phyloP scores from a whole-genome alignment of 2,329 filamentous ascomycete species.

The Phaeosphaeriaceae sp. region DNA sequence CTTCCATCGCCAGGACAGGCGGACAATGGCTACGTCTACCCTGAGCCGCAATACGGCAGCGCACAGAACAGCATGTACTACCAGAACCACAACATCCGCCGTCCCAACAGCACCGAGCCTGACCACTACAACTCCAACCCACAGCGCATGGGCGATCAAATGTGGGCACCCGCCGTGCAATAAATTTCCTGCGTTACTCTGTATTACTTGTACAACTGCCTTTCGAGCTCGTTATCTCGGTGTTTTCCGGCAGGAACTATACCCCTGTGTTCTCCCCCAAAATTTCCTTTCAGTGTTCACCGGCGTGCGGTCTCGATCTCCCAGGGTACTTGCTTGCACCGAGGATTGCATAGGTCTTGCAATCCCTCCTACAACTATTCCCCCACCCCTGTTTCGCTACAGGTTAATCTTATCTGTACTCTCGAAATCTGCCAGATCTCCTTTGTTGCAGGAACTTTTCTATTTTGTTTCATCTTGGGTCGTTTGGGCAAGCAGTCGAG shows the following conservation, averaged over 20 bases:
- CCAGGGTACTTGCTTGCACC: slow-evolving; percentile 32
- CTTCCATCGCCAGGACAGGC: slow-evolving; percentile 74
- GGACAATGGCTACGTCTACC: slow-evolving; percentile 80
- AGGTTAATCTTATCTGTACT: slow-evolving; percentile 28
- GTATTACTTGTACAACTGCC: slow-evolving; percentile 42
- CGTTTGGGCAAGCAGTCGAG: slow-evolving; percentile 15
- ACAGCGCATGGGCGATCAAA: slow-evolving; percentile 46
- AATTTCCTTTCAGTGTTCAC: slow-evolving; percentile 36
- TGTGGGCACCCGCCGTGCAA: slow-evolving; percentile 54
- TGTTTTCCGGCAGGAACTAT: slow-evolving; percentile 50
- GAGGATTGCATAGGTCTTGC: slow-evolving; percentile 30
- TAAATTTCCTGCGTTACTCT: slow-evolving; percentile 33
- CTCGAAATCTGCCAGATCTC: slow-evolving; percentile 27
- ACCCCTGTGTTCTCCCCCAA: slow-evolving; percentile 49
- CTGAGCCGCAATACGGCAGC: slow-evolving; percentile 72
- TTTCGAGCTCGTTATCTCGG: slow-evolving; percentile 43
- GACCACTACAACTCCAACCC: slow-evolving; percentile 58
- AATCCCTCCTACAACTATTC: slow-evolving; percentile 25
- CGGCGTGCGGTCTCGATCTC: slow-evolving; percentile 39
- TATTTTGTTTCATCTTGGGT: slow-evolving; percentile 24
- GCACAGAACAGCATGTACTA: slow-evolving; percentile 74
- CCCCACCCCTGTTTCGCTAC: slow-evolving; percentile 21
- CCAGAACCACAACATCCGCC: slow-evolving; percentile 71
- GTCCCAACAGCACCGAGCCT: slow-evolving; percentile 76
- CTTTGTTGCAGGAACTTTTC: slow-evolving; percentile 34